Evolutionary conservation across 768 basidiomycete species (phyloP).

Genomic region (Cubamyces lactineus): DNA sequence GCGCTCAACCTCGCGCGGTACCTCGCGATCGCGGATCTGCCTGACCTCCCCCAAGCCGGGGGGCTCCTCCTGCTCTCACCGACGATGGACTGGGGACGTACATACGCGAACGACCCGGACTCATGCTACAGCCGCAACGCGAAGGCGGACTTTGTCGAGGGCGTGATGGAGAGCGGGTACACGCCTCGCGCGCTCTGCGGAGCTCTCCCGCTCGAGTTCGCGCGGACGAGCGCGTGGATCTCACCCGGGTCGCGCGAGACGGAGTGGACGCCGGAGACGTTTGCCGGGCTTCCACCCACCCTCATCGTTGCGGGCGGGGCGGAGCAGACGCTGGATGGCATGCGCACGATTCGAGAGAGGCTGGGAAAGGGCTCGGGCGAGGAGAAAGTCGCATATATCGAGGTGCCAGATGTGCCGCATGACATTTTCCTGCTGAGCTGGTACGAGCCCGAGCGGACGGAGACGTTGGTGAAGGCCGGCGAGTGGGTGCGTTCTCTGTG

Average conservation of each 20-base stretch:
- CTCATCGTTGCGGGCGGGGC: constrained; percentile 33
- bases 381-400: constrained; percentile 5
- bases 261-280: constrained; percentile 16
- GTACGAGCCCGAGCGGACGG: constrained; percentile 18
- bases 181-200: constrained; percentile 9
- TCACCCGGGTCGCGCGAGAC: constrained; percentile 12
- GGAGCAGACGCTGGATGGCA: constrained; percentile 34
- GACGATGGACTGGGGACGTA: constrained; percentile 26
- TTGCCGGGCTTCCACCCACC: constrained; percentile 32
- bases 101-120: constrained; percentile 14
- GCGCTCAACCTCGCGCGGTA: constrained; percentile 45
- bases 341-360: constrained; percentile 30
- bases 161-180: constrained; percentile 8
- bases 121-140: constrained; percentile 3
- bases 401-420: constrained; percentile 10
- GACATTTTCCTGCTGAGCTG: constrained; percentile 1
- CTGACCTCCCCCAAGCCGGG: constrained; percentile 27
- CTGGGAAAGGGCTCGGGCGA: constrained; percentile 32
- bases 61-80: constrained; percentile 42
- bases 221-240: constrained; percentile 14
- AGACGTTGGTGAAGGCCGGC: not conserved
- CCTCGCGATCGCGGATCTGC: constrained; percentile 25
- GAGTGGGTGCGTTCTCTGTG: not conserved
- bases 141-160: constrained; percentile 4
- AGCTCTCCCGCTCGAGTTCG: not conserved